A percentile compares a stretch with the other conserved stretches of the same genome.
Evolutionary conservation across 78 protist genomes (phyloP).

Genomic region (Carpediemonas membranifera): DNA sequence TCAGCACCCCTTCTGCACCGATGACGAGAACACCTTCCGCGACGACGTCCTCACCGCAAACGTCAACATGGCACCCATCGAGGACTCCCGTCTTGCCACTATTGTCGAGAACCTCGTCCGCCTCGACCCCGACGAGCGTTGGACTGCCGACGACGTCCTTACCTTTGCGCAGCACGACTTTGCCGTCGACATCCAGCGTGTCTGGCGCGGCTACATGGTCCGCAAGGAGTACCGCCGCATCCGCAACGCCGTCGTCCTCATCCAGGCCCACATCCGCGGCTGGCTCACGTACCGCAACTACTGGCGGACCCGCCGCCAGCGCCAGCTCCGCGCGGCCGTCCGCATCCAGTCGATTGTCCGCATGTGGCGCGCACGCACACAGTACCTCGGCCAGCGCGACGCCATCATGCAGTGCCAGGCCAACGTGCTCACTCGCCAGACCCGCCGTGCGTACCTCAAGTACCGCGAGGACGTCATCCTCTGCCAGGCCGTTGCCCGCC

Average conservation of each 20-base stretch:
- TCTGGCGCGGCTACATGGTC: background rate
- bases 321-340: background rate
- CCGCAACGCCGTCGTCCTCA: background rate
- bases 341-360: background rate
- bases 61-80: background rate
- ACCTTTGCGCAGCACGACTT: background rate
- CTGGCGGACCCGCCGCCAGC: background rate
- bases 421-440: slow-evolving; percentile 8
- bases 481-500: background rate
- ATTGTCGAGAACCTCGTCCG: background rate
- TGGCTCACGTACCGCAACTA: background rate
- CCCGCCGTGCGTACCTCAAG: background rate
- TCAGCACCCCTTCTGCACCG: slow-evolving; percentile 11
- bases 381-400: background rate
- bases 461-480: background rate
- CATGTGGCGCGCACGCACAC: background rate
- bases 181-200: slow-evolving; percentile 15
- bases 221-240: background rate
- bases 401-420: slow-evolving; percentile 3
- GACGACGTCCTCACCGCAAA: slow-evolving; percentile 17
- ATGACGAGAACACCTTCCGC: background rate
- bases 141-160: slow-evolving; percentile 14
- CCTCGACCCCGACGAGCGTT: slow-evolving; percentile 12
- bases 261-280: slow-evolving; percentile 3
- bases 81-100: background rate